Evolutionary conservation across 169 alveolate species (phyloP).

Genomic region (Plasmodium reichenowi): DNA sequence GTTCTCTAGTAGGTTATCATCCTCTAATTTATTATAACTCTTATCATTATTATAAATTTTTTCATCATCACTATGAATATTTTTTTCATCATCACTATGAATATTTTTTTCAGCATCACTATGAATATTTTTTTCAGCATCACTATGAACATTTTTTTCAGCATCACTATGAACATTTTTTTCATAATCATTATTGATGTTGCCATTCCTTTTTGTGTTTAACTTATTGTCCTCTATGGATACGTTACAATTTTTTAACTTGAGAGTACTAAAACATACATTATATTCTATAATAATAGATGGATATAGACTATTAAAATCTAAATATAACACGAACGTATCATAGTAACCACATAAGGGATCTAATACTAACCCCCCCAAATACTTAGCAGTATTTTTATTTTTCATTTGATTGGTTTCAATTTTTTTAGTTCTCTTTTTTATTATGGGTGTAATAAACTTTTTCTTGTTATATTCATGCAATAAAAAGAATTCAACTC

Average conservation of each 20-base stretch:
- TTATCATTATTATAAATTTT: slow-evolving; percentile 20
- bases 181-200: background rate
- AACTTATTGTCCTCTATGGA: slow-evolving; percentile 19
- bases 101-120: slow-evolving; percentile 26
- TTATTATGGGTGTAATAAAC: slow-evolving; percentile 87
- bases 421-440: slow-evolving; percentile 19
- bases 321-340: slow-evolving; percentile 95
- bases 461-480: slow-evolving; percentile 92
- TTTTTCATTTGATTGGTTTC: slow-evolving; percentile 42
- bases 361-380: slow-evolving; percentile 98
- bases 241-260: slow-evolving; percentile 35
- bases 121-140: slow-evolving; percentile 8
- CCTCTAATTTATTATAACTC: slow-evolving; percentile 53
- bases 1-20: slow-evolving; percentile 77
- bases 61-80: slow-evolving; percentile 69
- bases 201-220: slow-evolving; percentile 27
- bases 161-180: slow-evolving; percentile 77
- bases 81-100: slow-evolving; percentile 60
- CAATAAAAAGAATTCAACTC: slow-evolving; percentile 92
- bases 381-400: slow-evolving; percentile 82
- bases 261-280: slow-evolving; percentile 97
- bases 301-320: slow-evolving; percentile 99
- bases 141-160: slow-evolving; percentile 31
- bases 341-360: slow-evolving; percentile 98
- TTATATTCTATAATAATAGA: slow-evolving; percentile 99